Conservation (phyloP, 345 rosid genomes). For the Populus tremula region DNA sequence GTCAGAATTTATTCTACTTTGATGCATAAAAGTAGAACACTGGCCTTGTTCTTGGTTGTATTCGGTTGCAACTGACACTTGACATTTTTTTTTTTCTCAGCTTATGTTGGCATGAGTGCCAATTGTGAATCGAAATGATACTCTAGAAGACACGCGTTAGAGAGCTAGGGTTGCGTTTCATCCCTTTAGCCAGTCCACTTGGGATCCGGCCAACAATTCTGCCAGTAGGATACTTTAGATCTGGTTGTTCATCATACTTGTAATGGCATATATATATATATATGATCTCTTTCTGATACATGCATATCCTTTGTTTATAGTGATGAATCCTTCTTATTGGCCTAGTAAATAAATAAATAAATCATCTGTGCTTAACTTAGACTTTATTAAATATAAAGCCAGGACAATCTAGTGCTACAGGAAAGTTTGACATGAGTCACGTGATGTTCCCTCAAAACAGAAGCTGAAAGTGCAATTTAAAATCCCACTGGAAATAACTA, state of each 20-base stretch:
- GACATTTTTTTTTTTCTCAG: neutral
- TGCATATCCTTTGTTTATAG: neutral
- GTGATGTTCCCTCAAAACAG: neutral
- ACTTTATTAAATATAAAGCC: too few species aligned
- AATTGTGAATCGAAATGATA: neutral
- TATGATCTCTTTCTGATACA: neutral
- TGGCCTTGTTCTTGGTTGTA: neutral
- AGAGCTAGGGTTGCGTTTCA: neutral
- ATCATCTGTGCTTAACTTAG: neutral
- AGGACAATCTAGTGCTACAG: neutral
- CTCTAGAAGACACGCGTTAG: neutral
- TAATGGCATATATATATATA: neutral
- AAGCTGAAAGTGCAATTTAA: neutral
- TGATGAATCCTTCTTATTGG: neutral
- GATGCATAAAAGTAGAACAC: too few species aligned
- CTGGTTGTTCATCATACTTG: neutral
- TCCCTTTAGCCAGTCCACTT: neutral
- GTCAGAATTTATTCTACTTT: neutral
- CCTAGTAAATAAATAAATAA: neutral
- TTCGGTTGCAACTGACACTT: neutral
- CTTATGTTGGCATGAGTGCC: neutral
- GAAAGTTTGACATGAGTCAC: neutral
- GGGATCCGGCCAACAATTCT: neutral
- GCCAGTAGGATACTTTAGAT: neutral
- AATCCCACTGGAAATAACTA: neutral